Evolutionary conservation across 1,284 basidiomycete species (phyloP), one percentile per base, ranked within the genome.

Genomic region (Coniferiporia weirii): DNA sequence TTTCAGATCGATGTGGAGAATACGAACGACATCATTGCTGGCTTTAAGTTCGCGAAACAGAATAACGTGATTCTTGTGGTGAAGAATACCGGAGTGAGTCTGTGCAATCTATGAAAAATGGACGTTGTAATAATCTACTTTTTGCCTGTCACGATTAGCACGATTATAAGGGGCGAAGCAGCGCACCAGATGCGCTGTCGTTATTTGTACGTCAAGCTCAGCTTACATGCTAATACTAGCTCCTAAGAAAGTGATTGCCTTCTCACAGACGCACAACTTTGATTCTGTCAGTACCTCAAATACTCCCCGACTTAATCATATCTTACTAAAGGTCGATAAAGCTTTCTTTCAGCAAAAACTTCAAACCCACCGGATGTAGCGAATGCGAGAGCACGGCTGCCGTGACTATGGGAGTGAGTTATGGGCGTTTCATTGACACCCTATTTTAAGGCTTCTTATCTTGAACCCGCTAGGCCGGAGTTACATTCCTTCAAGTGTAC

Each of bases 71-170:
- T 64, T 5, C 53, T 70, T 12, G 62, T 64, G 4, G 64, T 69
- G 15, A 67, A 70, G 47, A 69, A 69, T 53, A 68, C 66, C 12
- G 66, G 66, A 50, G 62, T 55, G 34, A 46, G 53, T 27, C 38
- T 40, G 13, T 44, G 20, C 32, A 20, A 17, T 8, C 40, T 9
- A 4, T 19, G 38, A 10, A 2, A 15, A 46, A 46, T 4, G n/a
- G 4, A n/a, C 8, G 9, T 35, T 19, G 4, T 22, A 22, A 8
- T 47, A 49, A 13, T 56, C 9, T 6, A 27, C 35, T 22, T 50
- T n/a, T 10, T 49, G 22, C 47, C 19, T 34, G 38, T n/a, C 9
- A 9, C 17, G 17, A n/a, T 19, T 46, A 57, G 20, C 64, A 65
- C 49, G 64, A 65, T 36, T 65, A 65, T 47, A 61, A 63, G 45